Evolutionary conservation across 257 asterid species (phyloP).

Genomic region (Solanum sparsipilum): DNA sequence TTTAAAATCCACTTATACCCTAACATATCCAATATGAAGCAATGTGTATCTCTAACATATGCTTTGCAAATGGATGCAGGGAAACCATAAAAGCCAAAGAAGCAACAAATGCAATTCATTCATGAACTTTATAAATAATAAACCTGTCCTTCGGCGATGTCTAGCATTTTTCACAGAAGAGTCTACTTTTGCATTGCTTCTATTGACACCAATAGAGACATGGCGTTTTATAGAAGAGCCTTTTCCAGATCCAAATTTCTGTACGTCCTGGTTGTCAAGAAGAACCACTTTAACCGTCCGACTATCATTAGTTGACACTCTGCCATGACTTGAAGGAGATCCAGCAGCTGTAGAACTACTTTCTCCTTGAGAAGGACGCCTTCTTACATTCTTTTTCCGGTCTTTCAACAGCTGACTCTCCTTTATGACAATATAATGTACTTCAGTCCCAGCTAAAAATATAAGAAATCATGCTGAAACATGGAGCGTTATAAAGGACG

Average conservation of each 20-base stretch:
- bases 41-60: neutral
- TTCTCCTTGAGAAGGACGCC: conserved; percentile 56
- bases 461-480: neutral
- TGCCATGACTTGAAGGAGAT: conserved; percentile 42
- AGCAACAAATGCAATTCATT: neutral
- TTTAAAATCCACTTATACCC: neutral
- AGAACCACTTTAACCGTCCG: conserved; percentile 58
- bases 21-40: neutral
- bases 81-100: neutral
- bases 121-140: conserved; percentile 3
- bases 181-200: conserved; percentile 50
- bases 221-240: conserved; percentile 63
- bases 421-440: conserved; percentile 33
- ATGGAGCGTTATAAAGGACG: neutral
- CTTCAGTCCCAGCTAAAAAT: neutral
- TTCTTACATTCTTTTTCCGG: conserved; percentile 69
- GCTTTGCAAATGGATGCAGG: neutral
- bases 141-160: conserved; percentile 68
- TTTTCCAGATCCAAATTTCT: conserved; percentile 62
- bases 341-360: conserved; percentile 31
- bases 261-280: conserved; percentile 68
- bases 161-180: conserved; percentile 45
- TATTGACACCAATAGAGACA: conserved; percentile 42
- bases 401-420: conserved; percentile 94
- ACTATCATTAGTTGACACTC: conserved; percentile 43